A percentile compares a stretch with the other conserved stretches of the same genome.
These are phyloP conservation scores for Mrakia blollopis DNA, from an alignment of 768 basidiomycete species.

Conservation along the genomic window DNA sequence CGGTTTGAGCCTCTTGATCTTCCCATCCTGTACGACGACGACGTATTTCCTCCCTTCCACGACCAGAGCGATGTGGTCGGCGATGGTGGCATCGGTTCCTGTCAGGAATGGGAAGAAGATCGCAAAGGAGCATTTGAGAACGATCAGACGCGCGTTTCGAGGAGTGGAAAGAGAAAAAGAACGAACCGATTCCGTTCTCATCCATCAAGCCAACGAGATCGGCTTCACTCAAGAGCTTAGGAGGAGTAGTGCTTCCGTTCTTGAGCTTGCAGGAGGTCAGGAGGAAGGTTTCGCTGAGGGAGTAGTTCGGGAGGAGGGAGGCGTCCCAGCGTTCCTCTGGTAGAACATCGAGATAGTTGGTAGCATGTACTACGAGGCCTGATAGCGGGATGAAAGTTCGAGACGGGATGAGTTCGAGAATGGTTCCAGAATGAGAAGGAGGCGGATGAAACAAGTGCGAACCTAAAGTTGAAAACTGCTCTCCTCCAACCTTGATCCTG, in stretches of 20 bases:
- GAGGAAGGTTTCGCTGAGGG: slow-evolving; percentile 74
- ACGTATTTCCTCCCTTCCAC: slow-evolving; percentile 90
- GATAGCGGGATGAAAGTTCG: not conserved
- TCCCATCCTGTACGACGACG: slow-evolving; percentile 73
- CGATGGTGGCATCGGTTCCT: slow-evolving; percentile 99
- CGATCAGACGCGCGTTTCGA: too few relatives aligned
- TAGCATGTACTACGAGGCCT: slow-evolving; percentile 75
- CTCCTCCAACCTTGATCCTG: slow-evolving; percentile 76
- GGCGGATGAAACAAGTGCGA: not conserved
- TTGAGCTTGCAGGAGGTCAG: slow-evolving; percentile 76
- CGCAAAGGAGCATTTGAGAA: not conserved
- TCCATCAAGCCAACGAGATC: slow-evolving; percentile 96
- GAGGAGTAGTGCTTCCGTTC: slow-evolving; percentile 75
- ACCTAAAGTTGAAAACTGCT: slow-evolving; percentile 82
- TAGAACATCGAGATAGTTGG: slow-evolving; percentile 89
- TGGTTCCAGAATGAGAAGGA: too few relatives aligned
- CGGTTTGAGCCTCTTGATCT: slow-evolving; percentile 84
- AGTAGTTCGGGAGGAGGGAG: slow-evolving; percentile 74
- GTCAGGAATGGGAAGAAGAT: not conserved
- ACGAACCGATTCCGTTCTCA: slow-evolving; percentile 91
- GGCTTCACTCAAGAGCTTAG: slow-evolving; percentile 84
- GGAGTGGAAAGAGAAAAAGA: not conserved
- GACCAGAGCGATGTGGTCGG: slow-evolving; percentile 90
- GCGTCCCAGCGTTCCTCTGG: slow-evolving; percentile 92
- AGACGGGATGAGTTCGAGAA: not conserved